phyloP scores from a whole-genome alignment of 768 basidiomycete species.

The Tylopilus sp. region DNA sequence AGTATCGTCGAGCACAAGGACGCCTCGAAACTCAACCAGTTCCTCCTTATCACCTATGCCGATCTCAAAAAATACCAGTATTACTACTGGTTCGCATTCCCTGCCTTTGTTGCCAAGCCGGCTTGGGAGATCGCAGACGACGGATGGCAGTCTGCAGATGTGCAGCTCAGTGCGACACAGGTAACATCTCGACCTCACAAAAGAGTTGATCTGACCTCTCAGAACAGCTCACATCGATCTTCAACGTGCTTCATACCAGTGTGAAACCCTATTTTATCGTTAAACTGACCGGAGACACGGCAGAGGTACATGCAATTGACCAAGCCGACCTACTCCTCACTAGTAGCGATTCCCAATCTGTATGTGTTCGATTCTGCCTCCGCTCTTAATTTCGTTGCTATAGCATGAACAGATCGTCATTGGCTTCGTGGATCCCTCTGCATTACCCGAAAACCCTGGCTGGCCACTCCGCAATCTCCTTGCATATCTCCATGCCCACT shows the following conservation, averaged over 20 bases:
- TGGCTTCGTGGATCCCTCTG: slow-evolving; percentile 83
- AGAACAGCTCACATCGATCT: slow-evolving; percentile 50
- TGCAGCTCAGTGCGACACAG: slow-evolving; percentile 39
- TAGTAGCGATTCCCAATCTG: slow-evolving; percentile 37
- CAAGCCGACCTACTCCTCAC: slow-evolving; percentile 58
- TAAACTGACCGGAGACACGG: slow-evolving; percentile 32
- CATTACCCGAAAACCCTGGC: slow-evolving; percentile 67
- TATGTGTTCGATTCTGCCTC: slow-evolving; percentile 31
- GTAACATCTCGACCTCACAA: slow-evolving; percentile 27
- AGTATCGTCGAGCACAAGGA: slow-evolving; percentile 50
- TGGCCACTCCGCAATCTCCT: slow-evolving; percentile 96
- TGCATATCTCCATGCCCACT: slow-evolving; percentile 65
- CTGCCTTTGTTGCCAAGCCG: slow-evolving; percentile 86
- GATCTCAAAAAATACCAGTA: slow-evolving; percentile 99
- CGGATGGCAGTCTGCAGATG: slow-evolving; percentile 55
- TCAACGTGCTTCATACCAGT: slow-evolving; percentile 42
- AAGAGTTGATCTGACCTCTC: not conserved
- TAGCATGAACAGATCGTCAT: slow-evolving; percentile 41
- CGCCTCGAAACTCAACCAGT: slow-evolving; percentile 60
- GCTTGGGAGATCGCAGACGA: slow-evolving; percentile 76
- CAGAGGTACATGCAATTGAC: slow-evolving; percentile 51
- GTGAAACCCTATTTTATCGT: slow-evolving; percentile 63
- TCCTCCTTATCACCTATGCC: slow-evolving; percentile 89
- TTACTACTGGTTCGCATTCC: slow-evolving; percentile 98
- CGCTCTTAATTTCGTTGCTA: slow-evolving; percentile 18